These are phyloP conservation scores for Penstemon newberryi DNA, from an alignment of 257 asterid genomes.

Conservation along the genomic window DNA sequence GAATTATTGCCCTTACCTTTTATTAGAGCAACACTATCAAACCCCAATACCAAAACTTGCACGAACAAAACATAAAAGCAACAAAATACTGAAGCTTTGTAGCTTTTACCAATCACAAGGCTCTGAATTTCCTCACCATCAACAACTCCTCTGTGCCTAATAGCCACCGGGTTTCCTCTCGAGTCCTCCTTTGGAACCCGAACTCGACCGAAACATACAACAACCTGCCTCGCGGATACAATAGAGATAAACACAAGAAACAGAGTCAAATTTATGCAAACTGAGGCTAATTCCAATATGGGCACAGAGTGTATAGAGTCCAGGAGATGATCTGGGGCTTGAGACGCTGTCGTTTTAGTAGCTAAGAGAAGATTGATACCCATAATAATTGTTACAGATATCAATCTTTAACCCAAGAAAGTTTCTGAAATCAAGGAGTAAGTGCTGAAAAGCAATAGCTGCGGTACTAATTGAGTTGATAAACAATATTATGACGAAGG, in stretches of 20 bases:
- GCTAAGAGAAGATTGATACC: conserved; percentile 60
- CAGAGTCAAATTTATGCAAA: conserved; percentile 75
- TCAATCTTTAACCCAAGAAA: conserved; percentile 46
- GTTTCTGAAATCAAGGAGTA: conserved; percentile 37
- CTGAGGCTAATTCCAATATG: conserved; percentile 62
- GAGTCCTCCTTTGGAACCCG: conserved; percentile 55
- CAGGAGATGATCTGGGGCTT: conserved; percentile 33
- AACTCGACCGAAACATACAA: conserved; percentile 56
- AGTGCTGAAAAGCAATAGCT: conserved; percentile 23
- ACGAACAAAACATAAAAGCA: conserved; percentile 67
- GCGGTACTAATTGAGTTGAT: conserved; percentile 27
- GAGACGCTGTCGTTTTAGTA: conserved; percentile 31
- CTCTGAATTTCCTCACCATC: conserved; percentile 54
- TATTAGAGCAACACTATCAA: conserved; percentile 52
- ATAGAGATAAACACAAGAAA: conserved; percentile 61
- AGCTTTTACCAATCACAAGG: conserved; percentile 53
- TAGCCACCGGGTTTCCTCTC: conserved; percentile 31
- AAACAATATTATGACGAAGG: conserved; percentile 28
- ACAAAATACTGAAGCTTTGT: conserved; percentile 56
- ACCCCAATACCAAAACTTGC: conserved; percentile 63
- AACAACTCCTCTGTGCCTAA: conserved; percentile 27
- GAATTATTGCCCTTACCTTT: conserved; percentile 32
- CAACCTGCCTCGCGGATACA: conserved; percentile 66
- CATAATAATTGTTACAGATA: conserved; percentile 55
- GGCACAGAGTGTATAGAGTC: conserved; percentile 48